These are phyloP conservation scores for Reutealis trisperma DNA, from an alignment of 345 rosid genomes.

Conservation along the genomic window DNA sequence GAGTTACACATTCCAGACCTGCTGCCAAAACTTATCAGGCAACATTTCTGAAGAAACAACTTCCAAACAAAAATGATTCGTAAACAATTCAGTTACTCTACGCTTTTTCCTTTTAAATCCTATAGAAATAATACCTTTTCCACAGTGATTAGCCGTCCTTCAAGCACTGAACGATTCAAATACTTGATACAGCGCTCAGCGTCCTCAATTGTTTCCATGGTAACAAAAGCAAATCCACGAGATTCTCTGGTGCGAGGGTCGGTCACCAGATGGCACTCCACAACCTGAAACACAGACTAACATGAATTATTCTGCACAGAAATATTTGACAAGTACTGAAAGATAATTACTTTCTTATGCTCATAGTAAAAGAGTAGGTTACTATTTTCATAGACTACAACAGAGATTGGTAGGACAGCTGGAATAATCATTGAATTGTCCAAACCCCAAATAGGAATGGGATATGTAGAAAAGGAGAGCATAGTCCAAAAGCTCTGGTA, in stretches of 20 bases:
- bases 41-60: constrained; percentile 29
- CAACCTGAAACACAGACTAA: constrained; percentile 44
- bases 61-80: constrained; percentile 14
- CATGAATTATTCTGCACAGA: constrained; percentile 4
- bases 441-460: not conserved
- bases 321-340: not conserved
- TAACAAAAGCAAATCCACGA: constrained; percentile 71
- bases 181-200: constrained; percentile 65
- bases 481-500: not conserved
- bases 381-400: not conserved
- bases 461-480: not conserved
- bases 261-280: constrained; percentile 54
- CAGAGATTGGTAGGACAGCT: not conserved
- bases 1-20: constrained; percentile 71
- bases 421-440: not conserved
- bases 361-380: not conserved
- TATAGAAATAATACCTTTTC: constrained; percentile 49
- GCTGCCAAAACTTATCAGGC: constrained; percentile 71
- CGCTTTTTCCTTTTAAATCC: not conserved
- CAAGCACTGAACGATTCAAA: constrained; percentile 61
- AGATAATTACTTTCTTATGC: not conserved
- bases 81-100: constrained; percentile 17
- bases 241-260: constrained; percentile 66
- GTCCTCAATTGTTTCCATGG: constrained; percentile 54
- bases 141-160: constrained; percentile 64